Conservation (phyloP, 257 asterid genomes). For the Lycium ferocissimum region DNA sequence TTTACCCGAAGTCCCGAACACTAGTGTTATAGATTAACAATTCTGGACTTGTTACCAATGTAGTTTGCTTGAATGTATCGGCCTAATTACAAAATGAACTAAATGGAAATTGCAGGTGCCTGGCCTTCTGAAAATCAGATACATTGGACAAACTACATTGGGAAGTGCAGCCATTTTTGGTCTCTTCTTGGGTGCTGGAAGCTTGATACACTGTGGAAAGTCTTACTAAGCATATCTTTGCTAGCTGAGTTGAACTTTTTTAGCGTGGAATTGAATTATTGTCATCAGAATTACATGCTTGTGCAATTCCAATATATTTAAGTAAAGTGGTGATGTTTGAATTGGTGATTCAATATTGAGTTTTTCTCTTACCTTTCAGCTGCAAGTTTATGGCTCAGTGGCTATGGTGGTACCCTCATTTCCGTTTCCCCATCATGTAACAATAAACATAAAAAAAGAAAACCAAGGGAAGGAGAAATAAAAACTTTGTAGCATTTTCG, state of each 20-base stretch:
- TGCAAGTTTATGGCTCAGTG: background rate
- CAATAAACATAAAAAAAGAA: background rate
- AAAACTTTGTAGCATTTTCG: no score
- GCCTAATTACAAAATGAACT: background rate
- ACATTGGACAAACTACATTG: constrained; percentile 79
- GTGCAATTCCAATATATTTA: background rate
- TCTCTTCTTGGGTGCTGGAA: constrained; percentile 90
- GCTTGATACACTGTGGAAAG: constrained; percentile 88
- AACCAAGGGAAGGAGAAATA: background rate
- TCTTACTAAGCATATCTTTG: constrained; percentile 31
- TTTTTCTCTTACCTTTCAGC: background rate
- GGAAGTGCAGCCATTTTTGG: constrained; percentile 93
- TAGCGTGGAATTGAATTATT: background rate
- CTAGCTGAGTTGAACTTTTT: background rate
- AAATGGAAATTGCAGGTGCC: constrained; percentile 65
- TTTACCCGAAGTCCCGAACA: no score
- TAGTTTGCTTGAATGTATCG: background rate
- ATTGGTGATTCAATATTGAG: background rate
- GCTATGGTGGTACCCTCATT: background rate
- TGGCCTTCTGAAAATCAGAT: constrained; percentile 73
- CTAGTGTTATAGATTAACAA: background rate
- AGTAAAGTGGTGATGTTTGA: background rate
- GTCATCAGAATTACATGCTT: background rate
- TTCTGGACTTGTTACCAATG: background rate
- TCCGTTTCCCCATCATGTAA: background rate